These are phyloP conservation scores for Tilletia walkeri DNA, from an alignment of 1,284 basidiomycete species.

Conservation along the genomic window DNA sequence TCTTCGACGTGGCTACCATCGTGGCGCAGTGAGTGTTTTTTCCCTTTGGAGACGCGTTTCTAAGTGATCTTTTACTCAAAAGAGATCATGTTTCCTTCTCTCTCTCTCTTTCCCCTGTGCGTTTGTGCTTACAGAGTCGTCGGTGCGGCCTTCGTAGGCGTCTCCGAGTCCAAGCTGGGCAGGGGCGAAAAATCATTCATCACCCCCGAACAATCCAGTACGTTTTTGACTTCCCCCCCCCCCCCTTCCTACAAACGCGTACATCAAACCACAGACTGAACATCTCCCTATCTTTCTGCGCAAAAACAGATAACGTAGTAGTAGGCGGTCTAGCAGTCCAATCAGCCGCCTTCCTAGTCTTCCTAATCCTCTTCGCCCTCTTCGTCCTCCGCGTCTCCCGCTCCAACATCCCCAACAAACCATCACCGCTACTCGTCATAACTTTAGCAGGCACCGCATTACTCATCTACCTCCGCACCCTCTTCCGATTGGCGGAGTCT, in stretches of 20 bases:
- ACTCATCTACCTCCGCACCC: slow-evolving; percentile 56
- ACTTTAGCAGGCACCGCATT: slow-evolving; percentile 44
- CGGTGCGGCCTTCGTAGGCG: slow-evolving; percentile 59
- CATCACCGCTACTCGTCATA: slow-evolving; percentile 37
- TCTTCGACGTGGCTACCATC: slow-evolving; percentile 11
- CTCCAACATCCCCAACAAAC: slow-evolving; percentile 25
- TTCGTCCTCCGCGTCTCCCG: slow-evolving; percentile 25
- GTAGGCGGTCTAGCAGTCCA: slow-evolving; percentile 57
- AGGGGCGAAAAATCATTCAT: slow-evolving; percentile 40
- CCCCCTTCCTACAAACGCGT: background rate
- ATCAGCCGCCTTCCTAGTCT: slow-evolving; percentile 55
- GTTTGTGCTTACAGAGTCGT: slow-evolving; percentile 30
- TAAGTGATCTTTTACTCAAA: background rate
- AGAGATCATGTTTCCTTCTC: background rate
- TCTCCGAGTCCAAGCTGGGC: slow-evolving; percentile 51
- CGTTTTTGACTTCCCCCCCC: background rate
- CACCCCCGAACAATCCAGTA: slow-evolving; percentile 51
- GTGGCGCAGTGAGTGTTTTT: slow-evolving; percentile 9
- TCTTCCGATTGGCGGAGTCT: slow-evolving; percentile 58
- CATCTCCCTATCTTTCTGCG: background rate
- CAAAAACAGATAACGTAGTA: slow-evolving; percentile 55
- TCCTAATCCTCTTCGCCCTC: slow-evolving; percentile 47
- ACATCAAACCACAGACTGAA: too few species aligned
- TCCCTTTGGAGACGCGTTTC: background rate
- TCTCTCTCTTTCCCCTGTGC: too few species aligned